Evolutionary conservation across 148 eudicot genomes (phyloP).

Genomic region (Limonium bicolor): DNA sequence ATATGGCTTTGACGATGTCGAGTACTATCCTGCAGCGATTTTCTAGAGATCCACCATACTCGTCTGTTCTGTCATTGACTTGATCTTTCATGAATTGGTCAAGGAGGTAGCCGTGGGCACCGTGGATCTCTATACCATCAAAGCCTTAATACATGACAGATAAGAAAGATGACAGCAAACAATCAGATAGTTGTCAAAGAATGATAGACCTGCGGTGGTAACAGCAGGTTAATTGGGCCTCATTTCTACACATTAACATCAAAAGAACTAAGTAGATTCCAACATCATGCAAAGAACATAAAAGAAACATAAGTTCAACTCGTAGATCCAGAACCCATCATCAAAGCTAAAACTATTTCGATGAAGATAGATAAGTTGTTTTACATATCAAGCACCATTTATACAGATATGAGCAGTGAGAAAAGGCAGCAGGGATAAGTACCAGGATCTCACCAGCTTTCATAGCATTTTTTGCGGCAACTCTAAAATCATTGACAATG

Average conservation of each 20-base stretch:
- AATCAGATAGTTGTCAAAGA: too few relatives aligned
- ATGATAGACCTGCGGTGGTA: too few relatives aligned
- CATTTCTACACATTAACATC: not conserved
- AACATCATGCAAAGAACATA: not conserved
- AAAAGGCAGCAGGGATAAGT: not conserved
- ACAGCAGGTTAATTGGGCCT: too few relatives aligned
- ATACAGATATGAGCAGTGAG: not conserved
- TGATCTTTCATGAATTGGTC: slow-evolving; percentile 36
- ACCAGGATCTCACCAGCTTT: slow-evolving; percentile 33
- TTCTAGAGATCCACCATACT: slow-evolving; percentile 38
- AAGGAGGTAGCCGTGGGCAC: slow-evolving; percentile 40
- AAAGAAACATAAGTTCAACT: not conserved
- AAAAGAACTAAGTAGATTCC: not conserved
- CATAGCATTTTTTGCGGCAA: slow-evolving; percentile 32
- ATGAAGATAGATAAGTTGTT: too few relatives aligned
- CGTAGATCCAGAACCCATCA: too few relatives aligned
- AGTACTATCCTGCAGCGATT: slow-evolving; percentile 37
- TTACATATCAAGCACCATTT: too few relatives aligned
- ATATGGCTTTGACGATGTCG: slow-evolving; percentile 28
- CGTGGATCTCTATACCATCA: slow-evolving; percentile 37
- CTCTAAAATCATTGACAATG: slow-evolving; percentile 29
- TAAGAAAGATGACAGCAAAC: too few relatives aligned
- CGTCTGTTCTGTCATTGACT: slow-evolving; percentile 37
- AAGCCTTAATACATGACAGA: too few relatives aligned
- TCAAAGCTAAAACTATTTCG: too few relatives aligned